Evolutionary conservation across 768 basidiomycete species (phyloP), one percentile per base, ranked within the genome.

Genomic region (Ramaria sp.): DNA sequence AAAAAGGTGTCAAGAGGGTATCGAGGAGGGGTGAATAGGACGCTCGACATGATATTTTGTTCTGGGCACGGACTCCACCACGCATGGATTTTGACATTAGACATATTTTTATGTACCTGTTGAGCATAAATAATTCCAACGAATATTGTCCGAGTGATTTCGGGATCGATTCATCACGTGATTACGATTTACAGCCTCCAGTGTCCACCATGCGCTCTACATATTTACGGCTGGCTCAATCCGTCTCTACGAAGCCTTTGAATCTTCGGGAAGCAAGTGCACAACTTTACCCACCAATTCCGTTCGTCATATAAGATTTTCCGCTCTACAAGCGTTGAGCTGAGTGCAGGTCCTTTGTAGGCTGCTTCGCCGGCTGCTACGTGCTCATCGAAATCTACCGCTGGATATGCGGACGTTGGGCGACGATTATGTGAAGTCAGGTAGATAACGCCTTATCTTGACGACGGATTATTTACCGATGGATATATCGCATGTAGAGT

Each of bases 351-450:
- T 3, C 34, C 33, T 11, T 27, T 37, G 34, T 62, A 92, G 90
- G n/a, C 73, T 95, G 22, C 92, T 87, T 67, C 83, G 92, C 27
- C 75, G 82, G 34, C 73, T 95, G 27, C 72, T 95, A 39, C 79
- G 93, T n/a, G 81, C 84, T 1, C 92, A 97, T 64, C 78, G 83
- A 51, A 67, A 68, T 52, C 74, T 95, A 4, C 84, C 90, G 3
- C 55, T 65, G 4, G 91, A 91, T 59, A 88, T 95, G 85, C 79
- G 90, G 27, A 81, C 80, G 41, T 73, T 95, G 52, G 93, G 92
- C 22, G 91, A 94, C 65, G 77, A 78, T 39, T 95, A 94, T 66
- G 77, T 94, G 56, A 94, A 90, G 72, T 75, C 81, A 61, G 88
- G 87, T 87, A 58, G 11, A 30, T n/a, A n/a, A n/a, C n/a, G n/a